A percentile compares a stretch with the other conserved stretches of the same genome.
Evolutionary conservation across 768 basidiomycete species (phyloP).

Genomic region (Calocybe indica): DNA sequence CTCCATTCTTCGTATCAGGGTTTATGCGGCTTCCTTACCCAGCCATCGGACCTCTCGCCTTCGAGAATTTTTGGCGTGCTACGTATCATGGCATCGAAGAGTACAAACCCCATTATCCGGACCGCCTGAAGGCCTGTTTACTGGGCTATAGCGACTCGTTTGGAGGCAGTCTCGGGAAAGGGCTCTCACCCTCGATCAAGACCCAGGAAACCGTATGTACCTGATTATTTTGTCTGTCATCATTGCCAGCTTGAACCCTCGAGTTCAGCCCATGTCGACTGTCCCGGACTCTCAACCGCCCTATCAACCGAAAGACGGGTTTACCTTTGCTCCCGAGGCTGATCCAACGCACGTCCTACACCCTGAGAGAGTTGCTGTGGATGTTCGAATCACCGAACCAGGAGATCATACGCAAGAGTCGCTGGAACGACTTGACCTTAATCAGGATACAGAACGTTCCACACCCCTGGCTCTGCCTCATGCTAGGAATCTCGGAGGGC

Average conservation of each 20-base stretch:
- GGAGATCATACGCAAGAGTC: too few relatives aligned
- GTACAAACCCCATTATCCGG: slow-evolving; percentile 33
- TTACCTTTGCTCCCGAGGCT: too few relatives aligned
- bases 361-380: too few relatives aligned
- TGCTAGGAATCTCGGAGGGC: too few relatives aligned
- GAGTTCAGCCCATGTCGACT: slow-evolving; percentile 7
- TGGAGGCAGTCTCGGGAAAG: slow-evolving; percentile 41
- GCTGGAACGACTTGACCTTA: too few relatives aligned
- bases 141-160: slow-evolving; percentile 39
- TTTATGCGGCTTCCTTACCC: slow-evolving; percentile 39
- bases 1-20: slow-evolving; percentile 43
- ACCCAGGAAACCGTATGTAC: slow-evolving; percentile 30
- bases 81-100: slow-evolving; percentile 42
- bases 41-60: slow-evolving; percentile 45
- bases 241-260: neutral
- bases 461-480: too few relatives aligned
- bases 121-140: slow-evolving; percentile 38
- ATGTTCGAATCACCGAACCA: too few relatives aligned
- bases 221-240: neutral
- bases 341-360: too few relatives aligned
- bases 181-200: slow-evolving; percentile 29
- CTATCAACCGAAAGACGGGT: too few relatives aligned
- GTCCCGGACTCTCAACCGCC: slow-evolving; percentile 25
- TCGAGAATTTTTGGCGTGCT: slow-evolving; percentile 52
- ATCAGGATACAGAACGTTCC: too few relatives aligned